Evolutionary conservation across 768 basidiomycete species (phyloP).

Genomic region (Suillus plorans): DNA sequence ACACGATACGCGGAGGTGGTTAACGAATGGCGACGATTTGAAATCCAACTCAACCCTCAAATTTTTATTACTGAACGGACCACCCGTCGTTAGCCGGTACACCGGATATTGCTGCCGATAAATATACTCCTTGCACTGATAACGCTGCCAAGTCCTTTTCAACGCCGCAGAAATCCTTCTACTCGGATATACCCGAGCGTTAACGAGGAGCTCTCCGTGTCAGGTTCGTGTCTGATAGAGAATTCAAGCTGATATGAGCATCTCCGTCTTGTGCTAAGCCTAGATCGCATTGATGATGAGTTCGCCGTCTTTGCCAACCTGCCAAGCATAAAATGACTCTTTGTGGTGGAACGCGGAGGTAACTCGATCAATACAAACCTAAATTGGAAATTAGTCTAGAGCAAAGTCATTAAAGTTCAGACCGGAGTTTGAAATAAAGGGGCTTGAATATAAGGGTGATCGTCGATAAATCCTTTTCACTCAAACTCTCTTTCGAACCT

Average conservation of each 20-base stretch:
- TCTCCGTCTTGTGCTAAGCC: neutral
- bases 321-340: conserved; percentile 3
- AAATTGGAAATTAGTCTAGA: conserved; percentile 26
- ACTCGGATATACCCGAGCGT: neutral
- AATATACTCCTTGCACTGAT: neutral
- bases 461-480: conserved; percentile 28
- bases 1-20: neutral
- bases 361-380: conserved; percentile 17
- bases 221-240: neutral
- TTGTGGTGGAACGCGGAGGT: conserved; percentile 11
- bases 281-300: neutral
- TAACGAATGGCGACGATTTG: neutral
- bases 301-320: no score
- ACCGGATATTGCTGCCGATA: neutral
- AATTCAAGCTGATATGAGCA: no score
- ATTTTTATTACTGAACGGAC: neutral
- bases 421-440: conserved; percentile 51
- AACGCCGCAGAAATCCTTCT: neutral
- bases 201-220: neutral
- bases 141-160: neutral
- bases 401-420: conserved; percentile 26
- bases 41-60: neutral
- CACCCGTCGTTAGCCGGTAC: neutral
- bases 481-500: conserved; percentile 46
- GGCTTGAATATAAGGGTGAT: conserved; percentile 43